Evolutionary conservation across 2,329 filamentous ascomycete genomes (phyloP).

Genomic region (Alternaria rosae): DNA sequence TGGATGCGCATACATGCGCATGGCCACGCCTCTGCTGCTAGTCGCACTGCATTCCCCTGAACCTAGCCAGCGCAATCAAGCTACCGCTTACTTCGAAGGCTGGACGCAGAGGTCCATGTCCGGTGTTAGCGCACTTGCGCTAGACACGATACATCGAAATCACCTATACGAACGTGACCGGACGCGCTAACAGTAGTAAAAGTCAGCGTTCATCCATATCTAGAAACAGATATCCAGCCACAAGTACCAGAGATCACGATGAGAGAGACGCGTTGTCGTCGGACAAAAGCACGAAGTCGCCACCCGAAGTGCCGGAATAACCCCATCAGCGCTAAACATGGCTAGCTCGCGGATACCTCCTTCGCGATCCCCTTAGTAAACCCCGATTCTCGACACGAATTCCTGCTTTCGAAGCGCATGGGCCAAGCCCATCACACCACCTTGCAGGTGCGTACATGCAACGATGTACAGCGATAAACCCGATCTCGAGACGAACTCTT

Average conservation of each 20-base stretch:
- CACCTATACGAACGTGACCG: neutral
- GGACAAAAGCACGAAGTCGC: neutral
- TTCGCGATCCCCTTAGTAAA: constrained; percentile 10
- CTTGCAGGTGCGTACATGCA: neutral
- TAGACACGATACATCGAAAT: constrained; percentile 25
- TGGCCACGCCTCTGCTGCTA: constrained; percentile 38
- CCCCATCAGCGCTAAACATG: neutral
- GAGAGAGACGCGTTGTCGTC: neutral
- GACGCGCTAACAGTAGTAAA: neutral
- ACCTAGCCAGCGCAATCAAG: constrained; percentile 20
- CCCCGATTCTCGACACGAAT: constrained; percentile 9
- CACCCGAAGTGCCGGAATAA: neutral
- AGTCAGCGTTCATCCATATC: neutral
- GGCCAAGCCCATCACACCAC: neutral
- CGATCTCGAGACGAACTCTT: constrained; percentile 1
- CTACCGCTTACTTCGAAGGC: constrained; percentile 26
- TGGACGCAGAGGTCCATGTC: constrained; percentile 35
- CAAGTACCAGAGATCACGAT: constrained; percentile 2
- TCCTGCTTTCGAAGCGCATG: neutral
- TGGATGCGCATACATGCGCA: constrained; percentile 42
- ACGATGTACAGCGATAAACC: constrained; percentile 4
- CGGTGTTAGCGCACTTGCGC: constrained; percentile 37
- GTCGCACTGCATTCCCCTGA: constrained; percentile 35
- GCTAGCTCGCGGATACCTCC: neutral
- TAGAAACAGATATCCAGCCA: neutral